phyloP scores from a whole-genome alignment of 2,329 filamentous ascomycete species.

The Cladosporium sp. region DNA sequence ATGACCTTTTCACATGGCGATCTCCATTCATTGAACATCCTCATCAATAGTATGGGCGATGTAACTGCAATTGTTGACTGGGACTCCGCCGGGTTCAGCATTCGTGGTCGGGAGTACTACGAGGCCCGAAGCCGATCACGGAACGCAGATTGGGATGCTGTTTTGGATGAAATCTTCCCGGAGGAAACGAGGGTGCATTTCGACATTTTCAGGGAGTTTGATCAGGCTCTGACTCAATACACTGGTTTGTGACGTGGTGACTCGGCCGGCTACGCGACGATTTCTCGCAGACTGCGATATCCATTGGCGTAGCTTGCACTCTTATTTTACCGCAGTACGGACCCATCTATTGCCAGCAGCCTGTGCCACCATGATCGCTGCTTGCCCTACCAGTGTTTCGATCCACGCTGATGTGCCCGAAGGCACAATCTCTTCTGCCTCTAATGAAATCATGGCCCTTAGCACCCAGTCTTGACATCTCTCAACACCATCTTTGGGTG shows the following conservation, averaged over 20 bases:
- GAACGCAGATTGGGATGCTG: neutral
- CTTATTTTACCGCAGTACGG: constrained; percentile 4
- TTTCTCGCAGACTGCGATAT: neutral
- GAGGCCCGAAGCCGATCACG: neutral
- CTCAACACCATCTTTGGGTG: constrained; percentile 11
- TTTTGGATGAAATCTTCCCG: neutral
- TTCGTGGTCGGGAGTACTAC: neutral
- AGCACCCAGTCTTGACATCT: constrained; percentile 15
- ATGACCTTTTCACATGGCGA: neutral
- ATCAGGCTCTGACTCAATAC: neutral
- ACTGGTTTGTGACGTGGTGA: neutral
- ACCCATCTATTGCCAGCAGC: neutral
- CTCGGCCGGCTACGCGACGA: neutral
- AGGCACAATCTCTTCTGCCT: constrained; percentile 12
- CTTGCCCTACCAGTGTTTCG: constrained; percentile 7
- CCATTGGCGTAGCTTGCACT: neutral
- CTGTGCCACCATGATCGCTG: constrained; percentile 5
- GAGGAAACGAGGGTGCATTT: neutral
- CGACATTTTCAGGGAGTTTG: neutral
- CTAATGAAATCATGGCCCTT: constrained; percentile 10
- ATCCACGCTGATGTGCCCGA: constrained; percentile 8
- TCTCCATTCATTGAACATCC: neutral
- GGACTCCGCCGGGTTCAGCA: neutral
- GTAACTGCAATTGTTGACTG: neutral
- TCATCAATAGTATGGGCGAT: neutral